Evolutionary conservation across 257 asterid species (phyloP).

Genomic region (Nicotiana sylvestris): DNA sequence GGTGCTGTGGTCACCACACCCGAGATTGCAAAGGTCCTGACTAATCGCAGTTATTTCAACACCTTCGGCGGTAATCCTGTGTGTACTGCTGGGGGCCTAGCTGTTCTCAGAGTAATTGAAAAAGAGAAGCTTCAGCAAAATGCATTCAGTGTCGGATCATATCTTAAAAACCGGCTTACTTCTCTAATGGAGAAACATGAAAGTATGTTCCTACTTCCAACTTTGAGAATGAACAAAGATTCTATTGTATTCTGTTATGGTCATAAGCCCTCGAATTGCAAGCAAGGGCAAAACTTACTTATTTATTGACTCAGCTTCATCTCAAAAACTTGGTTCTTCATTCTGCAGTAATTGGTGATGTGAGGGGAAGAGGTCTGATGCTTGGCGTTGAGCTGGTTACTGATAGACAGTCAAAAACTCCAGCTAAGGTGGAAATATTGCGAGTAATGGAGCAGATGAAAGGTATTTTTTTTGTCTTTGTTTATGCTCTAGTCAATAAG

Average conservation of each 20-base stretch:
- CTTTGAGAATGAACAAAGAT: too few relatives aligned
- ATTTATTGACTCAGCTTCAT: too few relatives aligned
- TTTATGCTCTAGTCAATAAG: too few relatives aligned
- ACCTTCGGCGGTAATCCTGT: constrained; percentile 97
- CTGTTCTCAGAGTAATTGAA: constrained; percentile 80
- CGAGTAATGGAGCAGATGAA: constrained; percentile 73
- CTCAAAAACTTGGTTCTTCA: too few relatives aligned
- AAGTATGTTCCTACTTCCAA: constrained; percentile 19
- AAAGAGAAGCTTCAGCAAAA: constrained; percentile 84
- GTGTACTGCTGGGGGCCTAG: constrained; percentile 88
- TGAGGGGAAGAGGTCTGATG: constrained; percentile 88
- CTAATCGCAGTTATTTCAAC: constrained; percentile 60
- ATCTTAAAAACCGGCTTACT: constrained; percentile 63
- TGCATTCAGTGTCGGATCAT: constrained; percentile 61
- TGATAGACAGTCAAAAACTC: constrained; percentile 62
- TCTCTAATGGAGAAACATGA: constrained; percentile 61
- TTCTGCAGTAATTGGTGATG: constrained; percentile 7
- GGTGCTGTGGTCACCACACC: constrained; percentile 96
- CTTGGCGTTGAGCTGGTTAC: constrained; percentile 88
- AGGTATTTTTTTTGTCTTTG: constrained; percentile 32
- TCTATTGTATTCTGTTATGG: too few relatives aligned
- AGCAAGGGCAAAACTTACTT: too few relatives aligned
- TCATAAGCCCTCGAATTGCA: too few relatives aligned
- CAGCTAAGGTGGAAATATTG: constrained; percentile 71
- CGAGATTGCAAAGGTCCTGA: constrained; percentile 70